Evolutionary conservation across 1,284 basidiomycete species (phyloP).

Genomic region (Sporisorium sorghi): DNA sequence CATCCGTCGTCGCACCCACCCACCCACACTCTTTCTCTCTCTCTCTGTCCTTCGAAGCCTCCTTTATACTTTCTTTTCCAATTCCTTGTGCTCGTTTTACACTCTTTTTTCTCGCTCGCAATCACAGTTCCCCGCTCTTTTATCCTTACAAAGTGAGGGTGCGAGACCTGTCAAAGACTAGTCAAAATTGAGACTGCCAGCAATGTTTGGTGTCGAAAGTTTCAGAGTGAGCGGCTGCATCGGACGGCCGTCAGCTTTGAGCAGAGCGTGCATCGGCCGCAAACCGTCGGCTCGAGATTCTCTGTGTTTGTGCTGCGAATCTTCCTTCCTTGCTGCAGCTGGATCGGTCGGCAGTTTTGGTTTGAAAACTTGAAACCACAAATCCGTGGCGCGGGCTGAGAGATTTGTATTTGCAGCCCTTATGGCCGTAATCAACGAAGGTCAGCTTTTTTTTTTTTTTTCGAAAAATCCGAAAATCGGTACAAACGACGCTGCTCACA

Average conservation of each 20-base stretch:
- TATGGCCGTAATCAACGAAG: slow-evolving; percentile 5
- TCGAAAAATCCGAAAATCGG: neutral
- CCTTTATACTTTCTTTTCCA: neutral
- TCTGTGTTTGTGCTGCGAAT: neutral
- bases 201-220: neutral
- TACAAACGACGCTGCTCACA: neutral
- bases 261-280: neutral
- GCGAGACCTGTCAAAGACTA: no score
- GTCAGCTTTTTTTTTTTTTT: slow-evolving; percentile 7
- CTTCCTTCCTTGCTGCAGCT: neutral
- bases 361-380: slow-evolving; percentile 5
- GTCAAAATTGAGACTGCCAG: neutral
- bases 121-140: no score
- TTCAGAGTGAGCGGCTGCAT: neutral
- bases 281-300: neutral
- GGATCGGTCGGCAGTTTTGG: neutral
- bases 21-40: neutral
- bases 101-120: no score
- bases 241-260: neutral
- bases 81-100: no score
- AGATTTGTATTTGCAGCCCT: neutral
- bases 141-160: neutral
- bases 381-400: slow-evolving; percentile 5
- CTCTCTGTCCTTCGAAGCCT: neutral
- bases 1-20: slow-evolving; percentile 8